Base-by-base conservation (phyloP, 2,329 filamentous ascomycete genomes). In the Orbilia oligospora region DNA sequence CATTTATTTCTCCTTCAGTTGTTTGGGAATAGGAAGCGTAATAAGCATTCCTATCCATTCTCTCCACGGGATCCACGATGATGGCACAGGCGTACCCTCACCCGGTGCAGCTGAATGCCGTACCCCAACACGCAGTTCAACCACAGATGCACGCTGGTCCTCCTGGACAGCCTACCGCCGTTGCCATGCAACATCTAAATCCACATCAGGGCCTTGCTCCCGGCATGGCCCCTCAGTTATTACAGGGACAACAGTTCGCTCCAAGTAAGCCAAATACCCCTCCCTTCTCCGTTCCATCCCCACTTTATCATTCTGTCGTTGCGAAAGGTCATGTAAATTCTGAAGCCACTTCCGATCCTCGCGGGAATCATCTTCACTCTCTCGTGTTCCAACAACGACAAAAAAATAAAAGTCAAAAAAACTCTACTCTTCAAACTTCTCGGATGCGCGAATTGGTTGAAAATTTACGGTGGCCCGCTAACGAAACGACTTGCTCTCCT, bases 61-160 rank as follows among this genome's bases (percentile, higher is more conserved):
- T 53, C 53, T 49, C 38, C 64, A 58, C 55, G 44, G 48, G 58
- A 33, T 69, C 61, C 73, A 81, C 78, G 77, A 82, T 82, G 81
- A 80, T 81, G 80, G 76, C 81, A 79, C 73, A 80, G 75, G 67
- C 81, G 78, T 79, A 76, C 81, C 63, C 81, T 78, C 70, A 81
- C 81, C 66, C 80, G 63, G 80, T 80, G 61, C 81, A 81, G 78
- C 67, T 81, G 69, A 80, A 82, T 64, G 79, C 77, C 36, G 80
- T 80, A 69, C 80, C 80, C 48, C 81, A 81, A 69, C 81, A 81
- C 75, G 80, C 80, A 5, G 81, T 81, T 41, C 81, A 82, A 79
- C 81, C 81, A 36, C 81, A 82, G 67, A 80, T 82, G 65, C 81
- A 81, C 48, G 65, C 64, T 67, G 81, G 81, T 12, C 81, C 82